phyloP scores from a whole-genome alignment of 768 basidiomycete species.

The Phlebiopsis gigantea region DNA sequence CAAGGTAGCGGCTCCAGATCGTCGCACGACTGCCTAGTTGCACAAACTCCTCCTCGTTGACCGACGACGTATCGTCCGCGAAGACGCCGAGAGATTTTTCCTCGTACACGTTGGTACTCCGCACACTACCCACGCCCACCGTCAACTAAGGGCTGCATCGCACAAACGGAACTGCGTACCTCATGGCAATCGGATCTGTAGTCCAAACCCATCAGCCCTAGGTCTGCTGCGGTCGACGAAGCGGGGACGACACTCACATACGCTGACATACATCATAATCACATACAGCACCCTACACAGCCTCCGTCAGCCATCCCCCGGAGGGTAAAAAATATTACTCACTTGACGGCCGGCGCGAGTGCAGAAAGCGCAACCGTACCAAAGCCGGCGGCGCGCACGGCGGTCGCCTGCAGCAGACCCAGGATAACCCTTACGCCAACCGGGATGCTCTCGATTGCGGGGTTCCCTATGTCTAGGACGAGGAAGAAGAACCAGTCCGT shows the following conservation, averaged over 20 bases:
- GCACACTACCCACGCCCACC: conserved; percentile 42
- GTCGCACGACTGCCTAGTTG: conserved; percentile 46
- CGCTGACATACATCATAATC: conserved; percentile 91
- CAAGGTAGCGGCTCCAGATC: conserved; percentile 72
- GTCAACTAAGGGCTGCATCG: conserved; percentile 19
- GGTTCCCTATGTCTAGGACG: conserved; percentile 80
- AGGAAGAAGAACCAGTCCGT: conserved; percentile 91
- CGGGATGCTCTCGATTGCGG: conserved; percentile 63
- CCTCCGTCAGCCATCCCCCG: conserved; percentile 2
- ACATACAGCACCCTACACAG: conserved; percentile 68
- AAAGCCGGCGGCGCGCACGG: conserved; percentile 88
- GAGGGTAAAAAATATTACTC: conserved; percentile 20
- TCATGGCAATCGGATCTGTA: conserved; percentile 76
- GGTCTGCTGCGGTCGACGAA: conserved; percentile 3
- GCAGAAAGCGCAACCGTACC: conserved; percentile 62
- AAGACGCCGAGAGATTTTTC: conserved; percentile 87
- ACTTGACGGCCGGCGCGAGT: conserved; percentile 91
- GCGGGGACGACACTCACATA: conserved; percentile 47
- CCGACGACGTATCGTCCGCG: conserved; percentile 33
- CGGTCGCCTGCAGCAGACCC: conserved; percentile 73
- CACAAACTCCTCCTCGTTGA: conserved; percentile 36
- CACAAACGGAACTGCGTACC: conserved; percentile 31
- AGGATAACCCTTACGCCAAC: conserved; percentile 62
- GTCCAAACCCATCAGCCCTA: conserved; percentile 5
- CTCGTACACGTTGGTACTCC: conserved; percentile 92